phyloP scores from a whole-genome alignment of 805 yeast species.

The Hermanozyma aechmeae region DNA sequence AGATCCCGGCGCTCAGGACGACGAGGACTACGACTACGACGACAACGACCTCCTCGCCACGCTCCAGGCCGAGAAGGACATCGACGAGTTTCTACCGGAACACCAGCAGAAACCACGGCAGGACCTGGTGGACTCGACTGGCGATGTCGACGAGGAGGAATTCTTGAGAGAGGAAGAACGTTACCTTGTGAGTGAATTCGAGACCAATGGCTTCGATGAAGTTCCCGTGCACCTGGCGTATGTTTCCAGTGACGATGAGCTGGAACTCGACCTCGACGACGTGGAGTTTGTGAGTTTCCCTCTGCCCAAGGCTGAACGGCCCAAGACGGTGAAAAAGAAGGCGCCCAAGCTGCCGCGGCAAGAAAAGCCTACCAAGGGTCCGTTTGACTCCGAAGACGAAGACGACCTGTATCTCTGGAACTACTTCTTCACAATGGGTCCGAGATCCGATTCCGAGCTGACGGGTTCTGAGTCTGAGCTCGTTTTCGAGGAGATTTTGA shows the following conservation, averaged over 20 bases:
- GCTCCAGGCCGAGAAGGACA: conserved; percentile 36
- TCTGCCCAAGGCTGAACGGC: conserved; percentile 18
- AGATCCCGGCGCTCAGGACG: conserved; percentile 13
- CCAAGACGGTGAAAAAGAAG: too few relatives aligned
- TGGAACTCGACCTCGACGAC: conserved; percentile 30
- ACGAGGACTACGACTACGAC: conserved; percentile 57
- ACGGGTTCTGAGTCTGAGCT: too few relatives aligned
- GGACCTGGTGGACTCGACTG: conserved; percentile 22
- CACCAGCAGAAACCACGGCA: conserved; percentile 6
- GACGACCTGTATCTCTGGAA: conserved; percentile 57
- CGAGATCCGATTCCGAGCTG: too few relatives aligned
- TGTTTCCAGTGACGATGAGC: too few relatives aligned
- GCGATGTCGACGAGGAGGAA: conserved; percentile 27
- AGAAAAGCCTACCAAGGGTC: too few relatives aligned
- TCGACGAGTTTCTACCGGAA: conserved; percentile 23
- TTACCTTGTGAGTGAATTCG: conserved; percentile 37
- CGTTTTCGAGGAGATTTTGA: too few relatives aligned
- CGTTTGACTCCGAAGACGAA: conserved; percentile 20
- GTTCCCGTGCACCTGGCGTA: too few relatives aligned
- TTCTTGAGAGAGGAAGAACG: conserved; percentile 36
- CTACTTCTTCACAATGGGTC: conserved; percentile 64
- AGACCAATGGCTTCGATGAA: conserved; percentile 37
- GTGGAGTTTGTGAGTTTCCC: conserved; percentile 30
- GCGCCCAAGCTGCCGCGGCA: too few relatives aligned
- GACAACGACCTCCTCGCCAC: conserved; percentile 39